A percentile compares a stretch with the other conserved stretches of the same genome.
Evolutionary conservation across 1,284 basidiomycete genomes (phyloP).

Genomic region (Sphaerobolus stellatus): DNA sequence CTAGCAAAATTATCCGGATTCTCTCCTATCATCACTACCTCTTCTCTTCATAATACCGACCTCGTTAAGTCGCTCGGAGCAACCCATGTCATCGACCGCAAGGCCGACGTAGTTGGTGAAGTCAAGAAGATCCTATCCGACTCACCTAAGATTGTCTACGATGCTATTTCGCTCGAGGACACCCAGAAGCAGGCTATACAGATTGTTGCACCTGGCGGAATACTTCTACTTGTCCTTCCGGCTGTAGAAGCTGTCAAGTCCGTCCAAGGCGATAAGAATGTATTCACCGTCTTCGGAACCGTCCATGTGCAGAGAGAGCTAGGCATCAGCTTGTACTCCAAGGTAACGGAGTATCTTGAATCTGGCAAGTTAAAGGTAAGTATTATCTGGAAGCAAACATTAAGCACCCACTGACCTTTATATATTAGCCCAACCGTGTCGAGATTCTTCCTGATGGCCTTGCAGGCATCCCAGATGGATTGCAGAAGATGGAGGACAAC

Average conservation of each 20-base stretch:
- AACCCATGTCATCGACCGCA: constrained; percentile 6
- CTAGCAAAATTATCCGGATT: constrained; percentile 6
- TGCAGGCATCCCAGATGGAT: constrained; percentile 25
- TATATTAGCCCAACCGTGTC: constrained; percentile 29
- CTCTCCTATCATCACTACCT: neutral
- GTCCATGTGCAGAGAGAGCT: neutral
- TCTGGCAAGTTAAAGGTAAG: neutral
- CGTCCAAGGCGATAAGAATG: neutral
- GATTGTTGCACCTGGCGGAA: constrained; percentile 2
- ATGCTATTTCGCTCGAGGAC: constrained; percentile 20
- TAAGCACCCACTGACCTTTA: neutral
- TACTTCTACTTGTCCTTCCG: neutral
- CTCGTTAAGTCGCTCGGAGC: constrained; percentile 8
- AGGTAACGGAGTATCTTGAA: neutral
- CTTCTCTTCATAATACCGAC: constrained; percentile 5
- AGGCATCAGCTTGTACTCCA: neutral
- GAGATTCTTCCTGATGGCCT: constrained; percentile 31
- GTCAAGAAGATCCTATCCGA: constrained; percentile 26
- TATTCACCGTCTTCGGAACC: neutral
- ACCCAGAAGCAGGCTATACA: neutral
- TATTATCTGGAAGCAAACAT: neutral
- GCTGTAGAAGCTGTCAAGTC: neutral
- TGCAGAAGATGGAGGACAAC: constrained; percentile 26
- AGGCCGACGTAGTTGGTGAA: constrained; percentile 22
- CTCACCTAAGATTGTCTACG: constrained; percentile 32